Conservation (phyloP, 495 filamentous ascomycete species). For the Aspergillus hancockii region DNA sequence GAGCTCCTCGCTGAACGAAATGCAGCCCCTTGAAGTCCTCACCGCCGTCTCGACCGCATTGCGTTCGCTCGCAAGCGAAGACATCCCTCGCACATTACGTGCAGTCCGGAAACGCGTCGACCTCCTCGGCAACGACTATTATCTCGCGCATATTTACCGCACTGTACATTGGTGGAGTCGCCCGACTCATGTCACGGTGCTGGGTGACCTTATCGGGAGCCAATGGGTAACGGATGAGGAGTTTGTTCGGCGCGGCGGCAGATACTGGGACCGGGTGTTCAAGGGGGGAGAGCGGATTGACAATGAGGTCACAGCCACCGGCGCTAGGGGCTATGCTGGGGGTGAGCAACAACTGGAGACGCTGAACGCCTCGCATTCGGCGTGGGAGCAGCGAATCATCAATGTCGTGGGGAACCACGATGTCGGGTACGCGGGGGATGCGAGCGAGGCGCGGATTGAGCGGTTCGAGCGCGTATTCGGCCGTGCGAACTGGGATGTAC, state of each 20-base stretch:
- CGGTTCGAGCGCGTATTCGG: slow-evolving; percentile 85
- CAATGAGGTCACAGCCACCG: slow-evolving; percentile 54
- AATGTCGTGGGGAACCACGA: slow-evolving; percentile 95
- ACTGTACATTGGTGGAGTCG: slow-evolving; percentile 74
- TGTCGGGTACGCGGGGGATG: slow-evolving; percentile 91
- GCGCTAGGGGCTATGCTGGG: slow-evolving; percentile 20
- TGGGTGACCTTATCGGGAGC: slow-evolving; percentile 92
- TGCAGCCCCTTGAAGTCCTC: slow-evolving; percentile 29
- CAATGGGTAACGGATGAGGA: slow-evolving; percentile 91
- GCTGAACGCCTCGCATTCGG: slow-evolving; percentile 52
- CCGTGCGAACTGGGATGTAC: slow-evolving; percentile 80
- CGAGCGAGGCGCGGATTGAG: slow-evolving; percentile 66
- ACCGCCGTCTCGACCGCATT: slow-evolving; percentile 47
- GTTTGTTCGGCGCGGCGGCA: slow-evolving; percentile 65
- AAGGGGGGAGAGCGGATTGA: slow-evolving; percentile 63
- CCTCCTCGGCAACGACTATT: slow-evolving; percentile 89
- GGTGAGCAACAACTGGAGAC: slow-evolving; percentile 41
- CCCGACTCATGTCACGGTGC: slow-evolving; percentile 84
- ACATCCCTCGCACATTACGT: slow-evolving; percentile 63
- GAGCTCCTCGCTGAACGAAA: slow-evolving; percentile 8
- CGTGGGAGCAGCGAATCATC: slow-evolving; percentile 77
- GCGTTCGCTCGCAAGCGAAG: slow-evolving; percentile 56
- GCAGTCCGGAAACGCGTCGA: slow-evolving; percentile 78
- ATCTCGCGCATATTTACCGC: slow-evolving; percentile 91
- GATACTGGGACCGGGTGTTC: slow-evolving; percentile 87